Evolutionary conservation across 2,329 filamentous ascomycete species (phyloP), one percentile per base, ranked within the genome.

Genomic region (Arthrocladium fulminans): DNA sequence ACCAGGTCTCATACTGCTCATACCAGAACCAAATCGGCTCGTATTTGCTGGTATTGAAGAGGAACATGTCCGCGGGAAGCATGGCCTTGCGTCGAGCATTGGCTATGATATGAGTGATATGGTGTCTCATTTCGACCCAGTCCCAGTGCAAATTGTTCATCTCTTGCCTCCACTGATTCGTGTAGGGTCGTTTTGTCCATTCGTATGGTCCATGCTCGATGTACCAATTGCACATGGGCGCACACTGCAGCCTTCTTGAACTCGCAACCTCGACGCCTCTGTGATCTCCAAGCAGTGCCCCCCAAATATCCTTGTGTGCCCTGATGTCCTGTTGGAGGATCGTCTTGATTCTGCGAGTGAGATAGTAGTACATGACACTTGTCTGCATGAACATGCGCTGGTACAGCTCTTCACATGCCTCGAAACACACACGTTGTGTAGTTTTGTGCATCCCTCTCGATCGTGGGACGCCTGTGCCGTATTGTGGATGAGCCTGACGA

Each of bases 61-160:
- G 22, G 22, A 47, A 47, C 23, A 38, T 25, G 20, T 47, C 44
- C 10, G 25, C 22, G 13, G 7, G 27, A 12, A 34, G 9, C 12
- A 27, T 27, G 8, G 32, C 44, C 17, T 47, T 47, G 15, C 4
- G 12, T 9, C 22, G 32, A 29, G 32, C 25, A 23, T 47, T 20
- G n/a, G 3, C 34, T 7, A 39, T 47, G 20, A 23, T 27, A 9
- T 47, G 8, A 6, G 13, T 15, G 19, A 47, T 47, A 19, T 47
- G 44, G 22, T 47, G 19, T 39, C 44, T 37, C 23, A 47, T 32
- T 7, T 22, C 13, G 10, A 47, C 23, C 44, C 44, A 47, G 22
- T 47, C 32, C 44, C 44, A 47, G 22, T 47, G 12, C 8, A 34
- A 39, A 19, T 39, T 17, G 20, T 47, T 47, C 44, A 47, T 38